phyloP scores from a whole-genome alignment of 106 monocot genomes.

The Vanilla planifolia region DNA sequence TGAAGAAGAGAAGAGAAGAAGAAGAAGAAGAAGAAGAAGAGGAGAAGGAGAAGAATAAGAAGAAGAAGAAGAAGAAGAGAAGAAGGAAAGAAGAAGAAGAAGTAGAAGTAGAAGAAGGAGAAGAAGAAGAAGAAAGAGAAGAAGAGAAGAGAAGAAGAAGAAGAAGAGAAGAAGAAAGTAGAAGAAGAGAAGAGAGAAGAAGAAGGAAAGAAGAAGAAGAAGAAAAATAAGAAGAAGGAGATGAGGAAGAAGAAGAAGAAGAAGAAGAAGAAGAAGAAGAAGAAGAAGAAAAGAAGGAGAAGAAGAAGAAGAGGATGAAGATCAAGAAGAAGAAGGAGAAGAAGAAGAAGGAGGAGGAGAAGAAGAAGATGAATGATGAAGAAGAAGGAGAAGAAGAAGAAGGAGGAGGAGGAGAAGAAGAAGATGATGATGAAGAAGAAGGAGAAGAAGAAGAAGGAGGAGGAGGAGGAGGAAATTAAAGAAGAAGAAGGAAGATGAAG shows the following conservation, averaged over 20 bases:
- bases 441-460: not conserved
- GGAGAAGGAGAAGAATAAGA: no score
- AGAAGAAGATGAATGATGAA: no score
- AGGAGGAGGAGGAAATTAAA: no score
- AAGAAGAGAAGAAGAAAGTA: not conserved
- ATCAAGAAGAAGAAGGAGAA: not conserved
- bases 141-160: no score
- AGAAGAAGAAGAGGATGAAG: no score
- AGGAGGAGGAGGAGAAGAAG: not conserved
- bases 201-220: not conserved
- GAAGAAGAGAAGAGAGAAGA: not conserved
- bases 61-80: not conserved
- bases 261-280: not conserved
- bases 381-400: not conserved
- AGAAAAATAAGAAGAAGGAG: no score
- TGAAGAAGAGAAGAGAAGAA: no score
- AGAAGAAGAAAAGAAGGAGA: not conserved
- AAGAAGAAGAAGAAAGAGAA: no score
- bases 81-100: no score
- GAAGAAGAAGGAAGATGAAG: no score
- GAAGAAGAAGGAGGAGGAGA: not conserved
- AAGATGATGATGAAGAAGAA: not conserved
- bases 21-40: not conserved
- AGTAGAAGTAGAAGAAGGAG: no score
- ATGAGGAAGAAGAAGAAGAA: no score